Evolutionary conservation across 139 green algal species (phyloP).

Genomic region (Volvox africanus): DNA sequence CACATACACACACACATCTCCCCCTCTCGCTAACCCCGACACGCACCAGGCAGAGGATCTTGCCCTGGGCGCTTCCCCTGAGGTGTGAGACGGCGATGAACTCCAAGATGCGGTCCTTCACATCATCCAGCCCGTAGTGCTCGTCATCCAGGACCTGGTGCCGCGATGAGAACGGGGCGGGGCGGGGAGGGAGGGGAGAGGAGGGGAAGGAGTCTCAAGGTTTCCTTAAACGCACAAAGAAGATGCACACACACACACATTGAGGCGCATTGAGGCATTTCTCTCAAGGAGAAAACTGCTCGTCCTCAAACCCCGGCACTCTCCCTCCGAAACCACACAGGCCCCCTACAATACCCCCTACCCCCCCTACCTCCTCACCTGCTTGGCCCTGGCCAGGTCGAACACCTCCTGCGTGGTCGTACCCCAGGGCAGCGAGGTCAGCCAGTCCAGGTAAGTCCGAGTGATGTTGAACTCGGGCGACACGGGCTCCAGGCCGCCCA

Average conservation of each 20-base stretch:
- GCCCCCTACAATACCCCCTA: background rate
- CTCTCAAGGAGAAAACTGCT: too few species aligned
- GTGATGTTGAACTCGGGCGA: slow-evolving; percentile 97
- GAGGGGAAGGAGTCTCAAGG: background rate
- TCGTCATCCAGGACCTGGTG: slow-evolving; percentile 92
- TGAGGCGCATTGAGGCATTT: too few species aligned
- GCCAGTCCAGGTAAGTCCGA: slow-evolving; percentile 96
- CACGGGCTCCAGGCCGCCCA: slow-evolving; percentile 88
- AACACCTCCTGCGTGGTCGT: slow-evolving; percentile 83
- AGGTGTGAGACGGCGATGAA: slow-evolving; percentile 96
- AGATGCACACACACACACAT: too few species aligned
- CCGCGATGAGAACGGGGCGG: background rate
- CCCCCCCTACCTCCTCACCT: slow-evolving; percentile 55
- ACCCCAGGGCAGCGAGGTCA: slow-evolving; percentile 96
- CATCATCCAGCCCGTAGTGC: slow-evolving; percentile 95
- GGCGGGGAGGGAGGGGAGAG: background rate
- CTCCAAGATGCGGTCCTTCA: slow-evolving; percentile 98
- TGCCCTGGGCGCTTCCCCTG: slow-evolving; percentile 88
- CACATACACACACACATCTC: background rate
- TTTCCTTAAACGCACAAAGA: background rate
- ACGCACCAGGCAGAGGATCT: slow-evolving; percentile 94
- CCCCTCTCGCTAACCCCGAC: background rate
- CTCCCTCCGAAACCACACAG: background rate
- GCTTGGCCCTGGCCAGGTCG: slow-evolving; percentile 84
- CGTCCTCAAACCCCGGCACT: too few species aligned